Conservation (phyloP, 441 rosid species). For the Brassica hybrid region DNA sequence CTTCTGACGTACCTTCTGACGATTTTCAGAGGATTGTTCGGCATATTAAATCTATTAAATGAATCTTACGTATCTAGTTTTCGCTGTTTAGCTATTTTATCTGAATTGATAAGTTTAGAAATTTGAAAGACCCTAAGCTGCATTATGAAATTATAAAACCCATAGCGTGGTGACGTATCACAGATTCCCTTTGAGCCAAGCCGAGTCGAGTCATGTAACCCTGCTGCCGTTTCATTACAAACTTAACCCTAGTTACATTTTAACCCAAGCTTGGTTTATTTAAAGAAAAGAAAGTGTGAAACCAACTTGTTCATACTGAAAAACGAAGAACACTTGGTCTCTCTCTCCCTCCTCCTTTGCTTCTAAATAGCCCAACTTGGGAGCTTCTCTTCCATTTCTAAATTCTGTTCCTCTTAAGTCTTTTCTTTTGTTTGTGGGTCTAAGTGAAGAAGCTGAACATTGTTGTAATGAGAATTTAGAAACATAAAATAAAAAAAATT, state of each 20-base stretch:
- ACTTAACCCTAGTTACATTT: constrained; percentile 80
- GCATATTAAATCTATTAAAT: neutral
- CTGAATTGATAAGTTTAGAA: neutral
- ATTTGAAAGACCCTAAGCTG: neutral
- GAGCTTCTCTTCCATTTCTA: constrained; percentile 6
- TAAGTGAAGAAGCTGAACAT: constrained; percentile 30
- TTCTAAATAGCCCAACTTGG: constrained; percentile 1
- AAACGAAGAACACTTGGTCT: neutral
- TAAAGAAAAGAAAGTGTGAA: constrained; percentile 54
- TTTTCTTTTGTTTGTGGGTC: neutral
- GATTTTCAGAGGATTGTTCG: constrained; percentile 4
- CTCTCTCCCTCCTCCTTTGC: neutral
- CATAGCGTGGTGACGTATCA: constrained; percentile 21
- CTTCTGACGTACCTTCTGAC: constrained; percentile 35
- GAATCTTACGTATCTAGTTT: constrained; percentile 6
- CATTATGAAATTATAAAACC: constrained; percentile 12
- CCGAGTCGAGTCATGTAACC: constrained; percentile 16
- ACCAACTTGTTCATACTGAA: constrained; percentile 32
- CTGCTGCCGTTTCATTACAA: constrained; percentile 7
- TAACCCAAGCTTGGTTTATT: constrained; percentile 77
- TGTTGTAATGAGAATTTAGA: too few species aligned
- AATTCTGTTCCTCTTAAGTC: neutral
- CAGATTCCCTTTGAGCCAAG: constrained; percentile 29
- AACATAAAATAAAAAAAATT: constrained; percentile 17
- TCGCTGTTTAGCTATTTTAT: neutral